Base-by-base conservation (phyloP, 1,139 yeast genomes). In the Candida pseudoviswanathii region DNA sequence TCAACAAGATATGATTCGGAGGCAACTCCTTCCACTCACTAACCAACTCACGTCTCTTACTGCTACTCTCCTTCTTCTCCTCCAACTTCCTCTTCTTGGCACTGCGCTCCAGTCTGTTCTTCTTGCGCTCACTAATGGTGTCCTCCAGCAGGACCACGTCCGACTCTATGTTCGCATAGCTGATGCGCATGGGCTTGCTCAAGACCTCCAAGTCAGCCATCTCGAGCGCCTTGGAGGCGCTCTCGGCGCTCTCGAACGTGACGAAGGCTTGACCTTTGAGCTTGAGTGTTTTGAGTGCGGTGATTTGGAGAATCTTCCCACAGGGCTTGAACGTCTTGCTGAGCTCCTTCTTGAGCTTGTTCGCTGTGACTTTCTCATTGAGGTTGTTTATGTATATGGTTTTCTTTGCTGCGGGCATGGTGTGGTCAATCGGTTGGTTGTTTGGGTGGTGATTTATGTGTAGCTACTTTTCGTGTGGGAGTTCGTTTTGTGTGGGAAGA, bases 251-350 rank as follows among this genome's bases (percentile, higher is more conserved):
- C 3, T 69, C 74, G 54, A 84, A 85, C 0, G 92, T 85, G 5
- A 94, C 76, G 65, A 91, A 94, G 1, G 97, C 97, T 65, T 91
- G 97, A 2, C 97, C 97, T 50, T 84, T 77, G 78, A 88, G 75
- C 51, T 75, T 77, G 27, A 88, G 60, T 58, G 84, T 85, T 54
- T 78, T 78, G 54, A 83, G 85, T 0, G 91, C 83, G 1, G 82
- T 74, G 5, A 90, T 68, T 40, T 80, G 81, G 9, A 77, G 55
- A 1, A 87, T 72, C 0, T 68, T 62, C 0, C 89, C 86, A 62
- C 73, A 82, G 11, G 71, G 62, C 2, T 64, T 52, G 41, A 85
- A 84, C 2, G 74, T 54, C 2, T 65, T 60, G 3, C 57, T 54
- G 5, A 89, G 71, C 10, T 71, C 73, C 1, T 61, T 56, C 52